Evolutionary conservation across 345 rosid genomes (phyloP), one percentile per base, ranked within the genome.

Genomic region (Litchi chinensis): DNA sequence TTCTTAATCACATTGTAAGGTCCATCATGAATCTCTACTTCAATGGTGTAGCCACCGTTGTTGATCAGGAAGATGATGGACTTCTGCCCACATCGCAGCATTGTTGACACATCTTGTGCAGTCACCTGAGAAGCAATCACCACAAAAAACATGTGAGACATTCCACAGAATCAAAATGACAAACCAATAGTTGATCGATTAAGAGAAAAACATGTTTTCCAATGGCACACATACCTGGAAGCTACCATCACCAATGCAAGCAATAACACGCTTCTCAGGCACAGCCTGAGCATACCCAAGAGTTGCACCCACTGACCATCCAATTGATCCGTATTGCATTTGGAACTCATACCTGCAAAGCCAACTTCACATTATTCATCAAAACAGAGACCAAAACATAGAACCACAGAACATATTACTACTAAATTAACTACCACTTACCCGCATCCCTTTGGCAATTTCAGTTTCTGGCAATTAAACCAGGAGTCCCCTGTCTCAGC

Each of bases 401-500:
- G 41, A 64, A 39, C 0, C 44, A 11, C 44, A 41, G 11, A 11
- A 54, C 70, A 68, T 7, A 10, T 60, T n/a, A 18, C 32, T 19
- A 60, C 44, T 4, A 68, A 26, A 43, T 39, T 67, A 10, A 16
- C 8, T 37, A 21, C 21, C 8, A 65, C 90, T 81, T 68, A 93
- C 97, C 97, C 95, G 67, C 97, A 93, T 78, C 92, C 95, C 65
- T 19, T 65, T 0, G 97, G 97, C 84, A 92, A 60, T 85, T 86
- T 91, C 62, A 92, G 90, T 87, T 93, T 93, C 86, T 90, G 97
- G 80, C 97, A 93, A 68, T 93, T 91, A 74, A 93, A 91, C 97
- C 97, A 93, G 16, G 97, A 93, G 85, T 93, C 97, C 52, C 95
- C 97, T 2, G 97, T 93, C 80, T 93, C 97, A 59, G 97, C 93